These are phyloP conservation scores for Straminergon stramineum DNA, from an alignment of 225 moss, liverwort and hornwort species.

Conservation along the genomic window DNA sequence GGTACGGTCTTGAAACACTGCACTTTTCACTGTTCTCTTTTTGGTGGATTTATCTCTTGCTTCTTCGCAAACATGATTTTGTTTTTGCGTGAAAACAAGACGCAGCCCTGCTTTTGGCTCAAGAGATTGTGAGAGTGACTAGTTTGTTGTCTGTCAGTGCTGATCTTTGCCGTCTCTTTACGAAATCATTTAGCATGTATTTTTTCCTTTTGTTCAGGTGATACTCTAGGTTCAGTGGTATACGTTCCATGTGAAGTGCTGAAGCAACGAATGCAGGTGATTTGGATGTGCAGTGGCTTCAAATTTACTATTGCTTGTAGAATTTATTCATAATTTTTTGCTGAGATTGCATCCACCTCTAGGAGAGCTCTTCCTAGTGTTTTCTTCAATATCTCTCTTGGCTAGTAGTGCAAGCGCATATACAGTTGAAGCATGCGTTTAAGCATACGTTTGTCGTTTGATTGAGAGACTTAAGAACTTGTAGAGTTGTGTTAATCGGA, in stretches of 20 bases:
- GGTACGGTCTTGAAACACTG: constrained; percentile 20
- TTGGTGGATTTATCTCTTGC: neutral
- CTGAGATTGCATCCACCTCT: neutral
- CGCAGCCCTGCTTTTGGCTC: neutral
- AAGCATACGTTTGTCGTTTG: neutral
- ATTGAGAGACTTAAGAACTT: neutral
- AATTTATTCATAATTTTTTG: neutral
- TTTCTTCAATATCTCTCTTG: neutral
- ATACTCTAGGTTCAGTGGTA: constrained; percentile 56
- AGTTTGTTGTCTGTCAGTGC: neutral
- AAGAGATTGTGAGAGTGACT: neutral
- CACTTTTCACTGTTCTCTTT: neutral
- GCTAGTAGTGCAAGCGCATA: neutral
- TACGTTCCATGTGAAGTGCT: constrained; percentile 78
- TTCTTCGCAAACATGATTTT: neutral
- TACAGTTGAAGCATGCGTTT: neutral
- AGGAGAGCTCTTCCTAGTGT: neutral
- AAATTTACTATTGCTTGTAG: neutral
- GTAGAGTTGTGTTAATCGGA: neutral
- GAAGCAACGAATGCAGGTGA: constrained; percentile 70
- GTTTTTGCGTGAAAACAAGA: neutral
- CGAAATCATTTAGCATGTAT: neutral
- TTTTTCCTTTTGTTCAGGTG: constrained; percentile 22
- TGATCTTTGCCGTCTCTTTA: neutral
- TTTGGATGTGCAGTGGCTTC: neutral